Evolutionary conservation across 129 eudicot genomes (phyloP).

Genomic region (Sambucus nigra): DNA sequence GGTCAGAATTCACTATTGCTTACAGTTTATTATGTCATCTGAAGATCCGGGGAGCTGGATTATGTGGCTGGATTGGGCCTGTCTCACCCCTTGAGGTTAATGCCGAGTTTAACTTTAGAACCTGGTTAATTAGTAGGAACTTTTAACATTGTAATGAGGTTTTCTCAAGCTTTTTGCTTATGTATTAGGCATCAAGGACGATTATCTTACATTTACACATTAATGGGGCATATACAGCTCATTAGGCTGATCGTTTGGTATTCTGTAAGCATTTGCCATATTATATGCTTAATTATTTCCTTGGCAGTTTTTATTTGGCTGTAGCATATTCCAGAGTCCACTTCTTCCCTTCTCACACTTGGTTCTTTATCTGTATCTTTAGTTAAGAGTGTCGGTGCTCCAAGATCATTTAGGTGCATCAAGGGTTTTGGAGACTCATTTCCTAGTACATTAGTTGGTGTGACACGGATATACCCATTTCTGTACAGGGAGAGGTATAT

Average conservation of each 20-base stretch:
- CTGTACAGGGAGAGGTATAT: constrained; percentile 81
- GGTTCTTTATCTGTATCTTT: constrained; percentile 6
- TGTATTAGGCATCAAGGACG: constrained; percentile 45
- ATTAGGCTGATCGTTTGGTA: constrained; percentile 92
- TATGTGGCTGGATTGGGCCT: constrained; percentile 82
- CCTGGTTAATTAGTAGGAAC: constrained; percentile 1
- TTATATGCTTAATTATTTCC: constrained; percentile 3
- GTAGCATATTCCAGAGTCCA: constrained; percentile 5
- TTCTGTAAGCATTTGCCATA: constrained; percentile 51
- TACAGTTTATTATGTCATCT: constrained; percentile 29
- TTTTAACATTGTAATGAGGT: neutral
- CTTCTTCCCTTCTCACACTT: constrained; percentile 9
- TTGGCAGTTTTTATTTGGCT: neutral
- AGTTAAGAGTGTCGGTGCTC: constrained; percentile 63
- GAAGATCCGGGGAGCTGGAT: constrained; percentile 85
- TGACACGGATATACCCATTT: constrained; percentile 76
- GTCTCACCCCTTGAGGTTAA: constrained; percentile 81
- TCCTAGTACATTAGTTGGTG: constrained; percentile 71
- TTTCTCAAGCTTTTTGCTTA: constrained; percentile 13
- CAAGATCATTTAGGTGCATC: constrained; percentile 81
- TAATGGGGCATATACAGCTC: constrained; percentile 92
- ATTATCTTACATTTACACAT: constrained; percentile 58
- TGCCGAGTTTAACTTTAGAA: neutral
- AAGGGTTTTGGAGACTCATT: constrained; percentile 72
- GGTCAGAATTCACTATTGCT: constrained; percentile 11